Evolutionary conservation across 768 basidiomycete genomes (phyloP), one percentile per base, ranked within the genome.

Genomic region (Omphalotus guepiniiformis): DNA sequence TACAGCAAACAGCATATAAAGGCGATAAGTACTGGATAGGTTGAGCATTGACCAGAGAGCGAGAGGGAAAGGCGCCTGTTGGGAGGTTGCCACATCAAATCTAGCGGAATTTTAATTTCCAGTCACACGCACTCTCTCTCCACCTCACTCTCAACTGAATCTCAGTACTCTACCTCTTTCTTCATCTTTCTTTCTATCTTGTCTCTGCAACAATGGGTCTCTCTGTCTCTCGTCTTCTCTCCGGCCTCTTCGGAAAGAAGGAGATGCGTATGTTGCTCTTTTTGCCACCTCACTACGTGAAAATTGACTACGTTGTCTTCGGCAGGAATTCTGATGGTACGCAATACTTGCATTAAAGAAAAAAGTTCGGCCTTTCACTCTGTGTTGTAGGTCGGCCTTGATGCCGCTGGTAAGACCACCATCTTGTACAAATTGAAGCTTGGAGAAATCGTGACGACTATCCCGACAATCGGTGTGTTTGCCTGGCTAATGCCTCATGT

Each of bases 381-480:
- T 15, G 9, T 19, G 2, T 43, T 44, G 35, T 58, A 89, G 95
- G 95, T 99, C 64, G 96, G 96, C 73, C 91, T 99, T 62, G 96
- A 99, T 65, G 96, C 96, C 62, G 95, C 95, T 59, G 94, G 94
- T 76, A 96, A 97, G 73, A 96, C 93, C 56, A 92, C 89, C 63
- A 99, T 98, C 61, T 78, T 99, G 58, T 99, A 96, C 82, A 99
- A 98, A 79, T 80, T 98, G 65, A 98, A 98, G 78, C 83, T 98
- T 48, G 96, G 95, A 70, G 96, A 99, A 79, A 98, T 98, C 71
- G 96, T 99, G 68, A 98, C 96, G 56, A 99, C 96, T 56, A 99
- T 99, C 69, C 96, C 96, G 53, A 98, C 96, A 64, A 98, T 99
- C 72, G 95, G 95, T 94, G 60, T 64, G 32, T 45, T 51, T 30